Conservation (phyloP, 306 rosid genomes). For the Vigna nakashimae region DNA sequence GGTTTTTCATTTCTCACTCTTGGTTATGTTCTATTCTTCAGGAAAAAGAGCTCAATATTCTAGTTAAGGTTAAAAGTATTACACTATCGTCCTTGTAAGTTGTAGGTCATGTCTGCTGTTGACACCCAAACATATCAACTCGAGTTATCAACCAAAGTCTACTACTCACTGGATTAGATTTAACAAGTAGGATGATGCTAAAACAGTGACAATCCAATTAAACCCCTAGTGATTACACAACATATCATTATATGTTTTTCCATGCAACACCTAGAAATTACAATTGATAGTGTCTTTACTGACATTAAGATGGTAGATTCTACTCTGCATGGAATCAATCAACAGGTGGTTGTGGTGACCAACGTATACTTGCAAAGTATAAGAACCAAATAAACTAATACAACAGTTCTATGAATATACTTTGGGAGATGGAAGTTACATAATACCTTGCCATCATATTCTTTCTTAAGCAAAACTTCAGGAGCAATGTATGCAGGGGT, state of each 20-base stretch:
- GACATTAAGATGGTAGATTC: neutral
- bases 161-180: neutral
- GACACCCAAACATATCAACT: neutral
- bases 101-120: neutral
- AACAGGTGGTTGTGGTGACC: neutral
- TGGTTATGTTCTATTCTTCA: neutral
- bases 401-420: slow-evolving; percentile 5
- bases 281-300: neutral
- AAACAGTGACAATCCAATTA: neutral
- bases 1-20: neutral
- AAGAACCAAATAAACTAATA: neutral
- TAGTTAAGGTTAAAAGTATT: neutral
- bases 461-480: slow-evolving; percentile 91
- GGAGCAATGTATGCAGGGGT: slow-evolving; percentile 99
- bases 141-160: neutral
- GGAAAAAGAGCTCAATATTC: neutral
- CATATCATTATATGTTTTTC: neutral
- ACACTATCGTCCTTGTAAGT: neutral
- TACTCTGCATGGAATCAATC: slow-evolving; percentile 10
- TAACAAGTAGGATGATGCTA: neutral
- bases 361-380: slow-evolving; percentile 10
- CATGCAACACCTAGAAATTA: neutral
- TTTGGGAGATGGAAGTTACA: slow-evolving; percentile 19
- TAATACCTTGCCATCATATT: slow-evolving; percentile 95
- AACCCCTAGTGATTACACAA: neutral